These are phyloP conservation scores for Cryphonectria japonica DNA, from an alignment of 2,329 filamentous ascomycete genomes.

Conservation along the genomic window DNA sequence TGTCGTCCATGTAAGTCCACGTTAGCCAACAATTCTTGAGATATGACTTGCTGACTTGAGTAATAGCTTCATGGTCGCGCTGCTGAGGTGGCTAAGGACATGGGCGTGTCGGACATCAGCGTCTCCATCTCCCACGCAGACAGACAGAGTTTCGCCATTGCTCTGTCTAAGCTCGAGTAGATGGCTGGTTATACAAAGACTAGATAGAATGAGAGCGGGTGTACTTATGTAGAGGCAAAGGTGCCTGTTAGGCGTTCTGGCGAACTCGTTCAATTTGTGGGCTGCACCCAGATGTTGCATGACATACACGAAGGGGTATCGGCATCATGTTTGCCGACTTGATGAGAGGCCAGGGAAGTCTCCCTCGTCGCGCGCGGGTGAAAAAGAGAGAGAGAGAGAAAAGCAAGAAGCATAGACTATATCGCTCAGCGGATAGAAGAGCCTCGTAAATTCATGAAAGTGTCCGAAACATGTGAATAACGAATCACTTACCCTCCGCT, in stretches of 20 bases:
- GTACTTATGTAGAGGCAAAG: background rate
- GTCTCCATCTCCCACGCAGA: slow-evolving; percentile 98
- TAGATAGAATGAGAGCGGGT: background rate
- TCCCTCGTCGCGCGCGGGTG: background rate
- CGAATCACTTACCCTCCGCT: background rate
- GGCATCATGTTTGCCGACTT: background rate
- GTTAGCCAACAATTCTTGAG: background rate
- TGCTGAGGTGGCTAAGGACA: slow-evolving; percentile 78
- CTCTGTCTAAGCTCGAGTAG: slow-evolving; percentile 75
- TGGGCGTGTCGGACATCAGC: slow-evolving; percentile 83
- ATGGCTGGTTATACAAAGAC: background rate
- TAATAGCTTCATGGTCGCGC: slow-evolving; percentile 83
- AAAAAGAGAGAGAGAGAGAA: background rate
- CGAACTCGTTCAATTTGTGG: background rate
- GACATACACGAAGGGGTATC: background rate
- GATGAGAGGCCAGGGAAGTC: background rate
- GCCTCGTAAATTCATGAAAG: background rate
- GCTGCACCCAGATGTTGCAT: background rate
- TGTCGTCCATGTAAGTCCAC: slow-evolving; percentile 73
- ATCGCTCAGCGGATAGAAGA: background rate
- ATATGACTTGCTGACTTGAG: slow-evolving; percentile 43
- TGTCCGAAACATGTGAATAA: background rate
- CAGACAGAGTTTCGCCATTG: slow-evolving; percentile 90
- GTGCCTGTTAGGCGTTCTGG: slow-evolving; percentile 2
- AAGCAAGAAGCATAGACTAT: background rate